Evolutionary conservation across 1,284 basidiomycete genomes (phyloP), one percentile per base, ranked within the genome.

Genomic region (Puccinia horiana): DNA sequence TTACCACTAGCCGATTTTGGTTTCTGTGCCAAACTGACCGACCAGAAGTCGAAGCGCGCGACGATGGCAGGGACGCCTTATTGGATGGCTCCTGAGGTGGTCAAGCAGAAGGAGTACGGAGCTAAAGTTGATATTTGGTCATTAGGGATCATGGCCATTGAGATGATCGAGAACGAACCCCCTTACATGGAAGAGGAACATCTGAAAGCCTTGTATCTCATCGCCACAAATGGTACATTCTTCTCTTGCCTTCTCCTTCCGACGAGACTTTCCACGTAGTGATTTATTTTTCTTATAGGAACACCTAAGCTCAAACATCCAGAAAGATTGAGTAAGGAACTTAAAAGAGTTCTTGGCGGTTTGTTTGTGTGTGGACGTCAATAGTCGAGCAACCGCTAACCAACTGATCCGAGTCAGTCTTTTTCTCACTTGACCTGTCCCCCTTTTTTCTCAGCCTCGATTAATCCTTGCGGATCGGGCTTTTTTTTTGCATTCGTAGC

Each of bases 81-180:
- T 88, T 98, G 96, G 96, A 99, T 99, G 96, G 96, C 96, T 0
- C 96, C 96, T 8, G n/a, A n/a, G n/a, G n/a, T n/a, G n/a, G n/a
- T n/a, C n/a, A n/a, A n/a, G n/a, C n/a, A n/a, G n/a, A n/a, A 98
- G 88, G 96, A 98, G 88, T 99, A 99, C 86, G 96, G 96, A 40
- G 93, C 96, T 58, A 99, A 98, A 88, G 96, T 99, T 37, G 97
- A 99, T 85, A 96, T 99, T 82, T 99, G 96, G 96, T 97, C 95
- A 2, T 90, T 98, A 16, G 96, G 96, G 8, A 98, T 98, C 89
- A 98, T 98, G 96, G 95, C 95, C 0, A 98, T 99, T 85, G 96
- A 99, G 88, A 99, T 99, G 96, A 98, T 99, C 85, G 97, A 99
- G 88, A 96, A 96, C 87, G 96, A 99, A 87, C 97, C 96, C 1